These are phyloP conservation scores for Volutella citrinella DNA, from an alignment of 2,329 filamentous ascomycete species.

Conservation along the genomic window DNA sequence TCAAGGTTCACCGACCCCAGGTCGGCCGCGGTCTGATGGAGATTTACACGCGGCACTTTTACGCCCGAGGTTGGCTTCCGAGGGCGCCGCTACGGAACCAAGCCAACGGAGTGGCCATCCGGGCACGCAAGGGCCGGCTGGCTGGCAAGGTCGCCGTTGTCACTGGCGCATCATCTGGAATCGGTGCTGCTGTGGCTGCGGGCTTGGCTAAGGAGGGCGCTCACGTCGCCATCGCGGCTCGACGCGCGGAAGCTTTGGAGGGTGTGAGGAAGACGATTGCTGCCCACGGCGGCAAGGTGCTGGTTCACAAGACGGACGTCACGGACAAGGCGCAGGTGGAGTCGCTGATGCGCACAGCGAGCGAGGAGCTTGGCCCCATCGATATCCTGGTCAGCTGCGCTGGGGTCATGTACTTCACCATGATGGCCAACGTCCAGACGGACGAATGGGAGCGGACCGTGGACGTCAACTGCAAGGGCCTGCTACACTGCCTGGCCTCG, in stretches of 20 bases:
- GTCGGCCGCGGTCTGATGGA: conserved; percentile 69
- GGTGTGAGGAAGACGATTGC: conserved; percentile 60
- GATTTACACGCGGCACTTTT: conserved; percentile 78
- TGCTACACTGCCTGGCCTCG: conserved; percentile 68
- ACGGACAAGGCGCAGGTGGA: conserved; percentile 65
- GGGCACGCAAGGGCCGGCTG: conserved; percentile 51
- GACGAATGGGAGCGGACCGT: conserved; percentile 81
- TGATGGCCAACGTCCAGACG: conserved; percentile 74
- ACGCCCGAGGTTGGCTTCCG: conserved; percentile 73
- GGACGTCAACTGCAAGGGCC: conserved; percentile 83
- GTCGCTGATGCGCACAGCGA: conserved; percentile 57
- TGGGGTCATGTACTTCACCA: conserved; percentile 85
- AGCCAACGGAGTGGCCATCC: conserved; percentile 22
- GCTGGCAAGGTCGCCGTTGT: conserved; percentile 70
- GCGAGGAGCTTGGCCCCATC: conserved; percentile 63
- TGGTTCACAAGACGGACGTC: conserved; percentile 70
- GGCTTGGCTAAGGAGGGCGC: conserved; percentile 70
- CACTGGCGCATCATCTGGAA: conserved; percentile 78
- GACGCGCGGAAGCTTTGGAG: conserved; percentile 67
- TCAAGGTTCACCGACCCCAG: conserved; percentile 60
- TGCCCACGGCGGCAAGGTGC: conserved; percentile 58
- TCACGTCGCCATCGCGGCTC: conserved; percentile 68
- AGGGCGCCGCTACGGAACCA: conserved; percentile 53
- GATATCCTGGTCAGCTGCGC: conserved; percentile 80
- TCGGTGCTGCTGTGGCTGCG: conserved; percentile 70